Evolutionary conservation across 805 yeast species (phyloP), one percentile per base, ranked within the genome.

Genomic region (Dipodascus geniculatus): DNA sequence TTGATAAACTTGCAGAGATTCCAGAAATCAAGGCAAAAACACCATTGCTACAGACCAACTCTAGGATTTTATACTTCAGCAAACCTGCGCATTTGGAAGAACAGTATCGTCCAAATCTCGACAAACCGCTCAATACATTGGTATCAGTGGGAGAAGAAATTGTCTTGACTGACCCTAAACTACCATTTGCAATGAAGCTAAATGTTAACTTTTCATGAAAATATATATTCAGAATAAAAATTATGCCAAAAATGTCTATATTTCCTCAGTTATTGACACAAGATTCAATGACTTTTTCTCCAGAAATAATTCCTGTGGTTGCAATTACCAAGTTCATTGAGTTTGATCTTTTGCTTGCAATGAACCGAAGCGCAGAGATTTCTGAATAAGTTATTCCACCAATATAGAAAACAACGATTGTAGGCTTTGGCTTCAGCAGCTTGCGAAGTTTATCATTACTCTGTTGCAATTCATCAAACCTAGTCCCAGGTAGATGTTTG

Each of bases 361-460:
- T 72, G 53, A 73, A 76, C 61, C 82, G 72, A 49, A 91, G 68
- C 2, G 89, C 81, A 2, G 91, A 79, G 17, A 90, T 72, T 66
- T 91, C 99, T 6, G 93, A 81, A 63, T 86, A 75, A 0, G 97
- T 87, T 4, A 90, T 71, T 0, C 99, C 98, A 14, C 98, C 98
- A 44, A 90, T 62, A 57, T 84, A 81, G 78, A 51, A 87, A 60
- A 56, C 87, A 62, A 55, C 68, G 53, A 64, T 68, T 53, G 63
- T 65, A 8, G 65, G 63, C 35, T 60, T 62, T 31, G 58, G 63
- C 42, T 61, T 51, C 31, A 67, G 57, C 23, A 68, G 63, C 23
- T 66, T 64, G 16, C 69, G 58, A 20, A 68, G 60, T 51, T 68
- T 68, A 9, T 68, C 64, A 31, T 59, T 55, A 53, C 58, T 52